Percentiles rank a stretch among this genome's conserved stretches.
These are phyloP conservation scores for Puccinia coronata DNA, from an alignment of 1,284 basidiomycete species.

Conservation along the genomic window DNA sequence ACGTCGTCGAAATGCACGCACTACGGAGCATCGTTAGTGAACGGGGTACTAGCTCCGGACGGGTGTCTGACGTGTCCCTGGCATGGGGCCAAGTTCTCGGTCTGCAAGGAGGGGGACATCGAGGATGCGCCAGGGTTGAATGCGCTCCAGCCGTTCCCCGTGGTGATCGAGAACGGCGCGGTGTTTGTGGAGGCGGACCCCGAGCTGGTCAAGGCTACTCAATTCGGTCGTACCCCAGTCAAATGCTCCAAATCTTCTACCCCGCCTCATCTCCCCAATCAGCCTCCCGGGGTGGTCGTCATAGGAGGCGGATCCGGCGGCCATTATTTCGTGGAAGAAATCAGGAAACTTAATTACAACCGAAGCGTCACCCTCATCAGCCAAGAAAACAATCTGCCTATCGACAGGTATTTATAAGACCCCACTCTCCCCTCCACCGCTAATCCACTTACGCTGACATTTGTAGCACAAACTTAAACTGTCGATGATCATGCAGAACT, in stretches of 20 bases:
- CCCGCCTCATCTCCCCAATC: constrained; percentile 31
- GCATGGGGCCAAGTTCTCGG: constrained; percentile 58
- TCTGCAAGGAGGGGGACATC: constrained; percentile 59
- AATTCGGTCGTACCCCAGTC: constrained; percentile 34
- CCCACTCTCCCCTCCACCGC: not conserved
- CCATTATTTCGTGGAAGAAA: constrained; percentile 76
- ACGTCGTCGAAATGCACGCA: constrained; percentile 58
- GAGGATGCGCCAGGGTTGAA: constrained; percentile 88
- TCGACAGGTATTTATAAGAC: constrained; percentile 64
- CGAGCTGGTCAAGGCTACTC: constrained; percentile 62
- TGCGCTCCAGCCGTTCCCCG: constrained; percentile 79
- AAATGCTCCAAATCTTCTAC: not conserved
- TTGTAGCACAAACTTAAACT: not conserved
- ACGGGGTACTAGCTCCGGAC: constrained; percentile 56
- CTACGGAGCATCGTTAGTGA: constrained; percentile 57
- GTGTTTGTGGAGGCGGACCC: constrained; percentile 75
- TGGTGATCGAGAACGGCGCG: constrained; percentile 69
- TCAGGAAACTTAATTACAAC: constrained; percentile 72
- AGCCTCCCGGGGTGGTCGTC: constrained; percentile 73
- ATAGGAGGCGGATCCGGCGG: constrained; percentile 81
- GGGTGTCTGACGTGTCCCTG: constrained; percentile 58
- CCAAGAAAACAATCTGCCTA: constrained; percentile 77
- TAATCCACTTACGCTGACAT: not conserved
- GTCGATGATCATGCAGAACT: constrained; percentile 64
- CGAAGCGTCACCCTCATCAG: constrained; percentile 77